Base-by-base conservation (phyloP, 768 basidiomycete genomes). In the Candolleomyces efflorescens region DNA sequence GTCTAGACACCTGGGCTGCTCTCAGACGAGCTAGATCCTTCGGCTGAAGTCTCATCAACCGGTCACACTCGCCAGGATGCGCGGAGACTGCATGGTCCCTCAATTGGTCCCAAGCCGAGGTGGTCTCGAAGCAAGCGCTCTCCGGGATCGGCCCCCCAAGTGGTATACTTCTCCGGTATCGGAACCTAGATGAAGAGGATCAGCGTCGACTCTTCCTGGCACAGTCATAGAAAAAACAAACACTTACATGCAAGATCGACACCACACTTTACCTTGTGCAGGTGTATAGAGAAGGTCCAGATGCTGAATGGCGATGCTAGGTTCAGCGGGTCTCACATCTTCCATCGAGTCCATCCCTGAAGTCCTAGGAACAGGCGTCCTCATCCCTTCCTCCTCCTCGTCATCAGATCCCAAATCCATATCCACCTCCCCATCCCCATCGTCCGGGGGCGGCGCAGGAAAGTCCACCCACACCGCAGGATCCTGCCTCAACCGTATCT, bases 201-300 rank as follows among this genome's bases (percentile, higher is more conserved):
- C 41, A 43, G 18, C 6, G 13, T 43, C 18, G 18, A 48, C 18
- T 22, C n/a, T 5, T 48, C 1, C 23, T 6, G 3, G 23, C 23
- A 26, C 5, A 6, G 23, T 18, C 23, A 22, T 1, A 18, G 46
- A 48, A 3, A 7, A 41, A 3, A 47, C 54, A 3, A 7, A 41
- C 2, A 47, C 54, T 23, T 46, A 55, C 54, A 55, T 23, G 54
- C 54, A 55, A 17, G 39, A 13, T 23, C 54, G 54, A 47, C 54
- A 55, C 54, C 54, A 55, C 15, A 55, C 13, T 27, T 24, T 44
- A 5, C 44, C 44, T 20, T n/a, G 23, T n/a, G 54, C 54, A 5
- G 54, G 54, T 7, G 32, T 41, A 18, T 45, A 55, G 12, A 55
- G 41, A 2, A 55, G 39, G 15, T 46, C 44, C 23, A 37, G 5